Conservation (phyloP, 2,329 filamentous ascomycete species). For the Epichloe bromicola region DNA sequence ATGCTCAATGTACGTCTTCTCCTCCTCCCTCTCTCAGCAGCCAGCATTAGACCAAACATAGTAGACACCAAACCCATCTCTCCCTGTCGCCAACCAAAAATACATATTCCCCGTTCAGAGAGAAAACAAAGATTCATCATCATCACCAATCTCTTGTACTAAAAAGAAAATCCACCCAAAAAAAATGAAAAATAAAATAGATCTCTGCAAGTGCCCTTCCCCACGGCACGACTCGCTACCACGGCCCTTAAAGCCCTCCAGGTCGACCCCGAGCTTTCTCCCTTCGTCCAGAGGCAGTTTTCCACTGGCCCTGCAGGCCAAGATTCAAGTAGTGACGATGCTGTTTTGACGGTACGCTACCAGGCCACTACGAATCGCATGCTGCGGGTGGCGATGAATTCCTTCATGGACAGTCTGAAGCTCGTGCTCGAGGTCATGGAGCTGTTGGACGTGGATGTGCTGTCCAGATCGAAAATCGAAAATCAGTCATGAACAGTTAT, state of each 20-base stretch:
- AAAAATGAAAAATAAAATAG: conserved; percentile 26
- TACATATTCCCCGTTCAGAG: too few relatives aligned
- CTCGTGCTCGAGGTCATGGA: conserved; percentile 84
- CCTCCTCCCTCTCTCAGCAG: conserved; percentile 33
- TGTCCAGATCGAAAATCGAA: conserved; percentile 27
- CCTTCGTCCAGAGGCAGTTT: conserved; percentile 64
- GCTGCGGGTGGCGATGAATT: conserved; percentile 90
- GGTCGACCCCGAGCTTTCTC: conserved; percentile 82
- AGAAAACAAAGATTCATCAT: not conserved
- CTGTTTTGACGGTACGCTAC: conserved; percentile 61
- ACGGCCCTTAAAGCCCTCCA: conserved; percentile 63
- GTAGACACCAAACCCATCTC: too few relatives aligned
- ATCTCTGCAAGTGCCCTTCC: conserved; percentile 67
- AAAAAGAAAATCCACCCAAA: too few relatives aligned
- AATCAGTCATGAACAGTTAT: conserved; percentile 1
- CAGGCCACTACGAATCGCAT: conserved; percentile 87
- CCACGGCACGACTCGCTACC: conserved; percentile 61
- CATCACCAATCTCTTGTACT: not conserved
- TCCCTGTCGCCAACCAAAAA: not conserved
- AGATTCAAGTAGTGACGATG: conserved; percentile 7
- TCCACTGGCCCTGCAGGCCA: conserved; percentile 30
- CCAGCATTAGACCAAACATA: too few relatives aligned
- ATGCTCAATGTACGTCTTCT: conserved; percentile 8
- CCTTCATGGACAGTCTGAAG: conserved; percentile 82
- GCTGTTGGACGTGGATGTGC: conserved; percentile 73